Conservation (phyloP, 805 yeast species). For the Isabelozyma heimii region DNA sequence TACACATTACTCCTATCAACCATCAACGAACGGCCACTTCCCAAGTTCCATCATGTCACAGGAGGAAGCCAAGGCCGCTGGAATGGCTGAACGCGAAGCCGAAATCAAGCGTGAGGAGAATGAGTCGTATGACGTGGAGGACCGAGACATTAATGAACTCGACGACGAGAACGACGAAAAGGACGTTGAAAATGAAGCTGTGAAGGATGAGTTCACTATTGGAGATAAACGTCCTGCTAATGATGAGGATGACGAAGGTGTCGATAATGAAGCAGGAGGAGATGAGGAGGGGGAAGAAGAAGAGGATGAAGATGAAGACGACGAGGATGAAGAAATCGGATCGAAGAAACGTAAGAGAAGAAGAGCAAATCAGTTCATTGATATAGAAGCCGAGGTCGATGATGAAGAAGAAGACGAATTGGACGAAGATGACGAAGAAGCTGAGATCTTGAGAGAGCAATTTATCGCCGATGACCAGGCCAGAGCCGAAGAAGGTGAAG, state of each 20-base stretch:
- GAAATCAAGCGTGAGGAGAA: conserved; percentile 5
- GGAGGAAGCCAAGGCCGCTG: conserved; percentile 5
- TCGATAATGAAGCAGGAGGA: conserved; percentile 19
- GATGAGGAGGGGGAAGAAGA: conserved; percentile 50
- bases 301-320: conserved; percentile 51
- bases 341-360: conserved; percentile 47
- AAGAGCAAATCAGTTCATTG: conserved; percentile 80
- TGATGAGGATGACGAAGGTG: conserved; percentile 9
- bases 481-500: conserved; percentile 55
- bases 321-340: conserved; percentile 50
- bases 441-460: conserved; percentile 82
- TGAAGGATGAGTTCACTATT: background rate
- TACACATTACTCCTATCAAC: background rate
- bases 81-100: background rate
- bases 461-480: conserved; percentile 75
- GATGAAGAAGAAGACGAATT: conserved; percentile 94
- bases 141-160: conserved; percentile 11
- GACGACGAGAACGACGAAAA: conserved; percentile 14
- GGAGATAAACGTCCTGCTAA: conserved; percentile 7
- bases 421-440: conserved; percentile 86
- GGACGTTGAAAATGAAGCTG: conserved; percentile 5
- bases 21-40: background rate
- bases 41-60: conserved; percentile 6
- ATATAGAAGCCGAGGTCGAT: conserved; percentile 98
- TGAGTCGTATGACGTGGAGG: conserved; percentile 11